A percentile compares a stretch with the other conserved stretches of the same genome.
Evolutionary conservation across 495 filamentous ascomycete species (phyloP).

Genomic region (Haplographium delicatum): DNA sequence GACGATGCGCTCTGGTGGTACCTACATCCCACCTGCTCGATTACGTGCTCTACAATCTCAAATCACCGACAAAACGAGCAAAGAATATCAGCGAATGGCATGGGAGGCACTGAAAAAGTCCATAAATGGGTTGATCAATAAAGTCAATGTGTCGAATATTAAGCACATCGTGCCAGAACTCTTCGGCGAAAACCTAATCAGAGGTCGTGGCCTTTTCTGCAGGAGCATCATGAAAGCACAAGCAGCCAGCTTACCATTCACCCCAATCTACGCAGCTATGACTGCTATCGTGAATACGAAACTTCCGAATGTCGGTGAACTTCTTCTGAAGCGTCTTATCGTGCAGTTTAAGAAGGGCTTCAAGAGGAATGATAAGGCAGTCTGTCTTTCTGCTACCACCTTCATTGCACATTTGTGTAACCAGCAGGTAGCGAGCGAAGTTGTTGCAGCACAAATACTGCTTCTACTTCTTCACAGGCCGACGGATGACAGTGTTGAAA

Average conservation of each 20-base stretch:
- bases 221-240: slow-evolving; percentile 96
- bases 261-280: slow-evolving; percentile 91
- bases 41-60: slow-evolving; percentile 89
- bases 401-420: slow-evolving; percentile 96
- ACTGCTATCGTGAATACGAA: slow-evolving; percentile 97
- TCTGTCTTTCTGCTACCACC: slow-evolving; percentile 82
- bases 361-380: slow-evolving; percentile 94
- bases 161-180: slow-evolving; percentile 94
- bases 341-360: slow-evolving; percentile 94
- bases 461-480: slow-evolving; percentile 86
- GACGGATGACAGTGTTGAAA: slow-evolving; percentile 96
- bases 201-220: slow-evolving; percentile 89
- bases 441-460: slow-evolving; percentile 85
- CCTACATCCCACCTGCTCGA: slow-evolving; percentile 89
- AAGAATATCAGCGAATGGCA: slow-evolving; percentile 98
- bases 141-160: slow-evolving; percentile 95
- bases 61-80: slow-evolving; percentile 91
- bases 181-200: slow-evolving; percentile 88
- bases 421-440: slow-evolving; percentile 90
- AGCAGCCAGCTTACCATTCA: slow-evolving; percentile 93
- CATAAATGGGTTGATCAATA: slow-evolving; percentile 98
- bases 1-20: slow-evolving; percentile 87
- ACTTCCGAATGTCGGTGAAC: slow-evolving; percentile 86
- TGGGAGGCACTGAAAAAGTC: slow-evolving; percentile 99
- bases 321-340: slow-evolving; percentile 79